These are phyloP conservation scores for Corrigiola litoralis DNA, from an alignment of 179 eudicot genomes.

Conservation along the genomic window DNA sequence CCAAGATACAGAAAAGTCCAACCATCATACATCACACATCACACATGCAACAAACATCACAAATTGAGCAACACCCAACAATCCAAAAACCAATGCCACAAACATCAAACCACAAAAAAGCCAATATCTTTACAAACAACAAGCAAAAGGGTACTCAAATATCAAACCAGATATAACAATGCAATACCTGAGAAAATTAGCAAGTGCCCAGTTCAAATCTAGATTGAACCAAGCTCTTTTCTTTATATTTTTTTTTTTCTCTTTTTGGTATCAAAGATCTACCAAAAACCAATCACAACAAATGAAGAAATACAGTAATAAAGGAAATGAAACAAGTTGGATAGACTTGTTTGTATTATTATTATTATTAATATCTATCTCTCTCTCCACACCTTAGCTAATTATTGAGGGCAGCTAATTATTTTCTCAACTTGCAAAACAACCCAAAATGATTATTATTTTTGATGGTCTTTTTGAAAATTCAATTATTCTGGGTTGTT, in stretches of 20 bases:
- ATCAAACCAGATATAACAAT: too few relatives aligned
- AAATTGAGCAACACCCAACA: constrained; percentile 8
- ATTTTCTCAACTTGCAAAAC: too few relatives aligned
- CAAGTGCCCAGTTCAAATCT: constrained; percentile 22
- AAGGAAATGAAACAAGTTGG: not conserved
- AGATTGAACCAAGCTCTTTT: constrained; percentile 15
- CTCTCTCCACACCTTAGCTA: too few relatives aligned
- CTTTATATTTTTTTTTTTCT: too few relatives aligned
- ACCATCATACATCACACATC: not conserved
- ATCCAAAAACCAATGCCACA: not conserved
- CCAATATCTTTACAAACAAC: not conserved
- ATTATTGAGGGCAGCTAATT: too few relatives aligned
- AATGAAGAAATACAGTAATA: not conserved
- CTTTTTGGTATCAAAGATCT: constrained; percentile 23
- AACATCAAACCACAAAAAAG: not conserved
- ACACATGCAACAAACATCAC: not conserved
- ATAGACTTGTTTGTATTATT: too few relatives aligned
- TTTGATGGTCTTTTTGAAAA: too few relatives aligned
- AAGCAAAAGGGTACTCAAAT: constrained; percentile 9
- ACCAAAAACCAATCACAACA: too few relatives aligned
- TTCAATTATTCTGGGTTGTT: too few relatives aligned
- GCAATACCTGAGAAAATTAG: constrained; percentile 20
- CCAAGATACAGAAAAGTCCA: not conserved
- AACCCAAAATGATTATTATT: too few relatives aligned
- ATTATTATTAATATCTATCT: too few relatives aligned